Evolutionary conservation across 176 grass and related monocot species (phyloP).

Genomic region (Tillandsia leiboldiana): DNA sequence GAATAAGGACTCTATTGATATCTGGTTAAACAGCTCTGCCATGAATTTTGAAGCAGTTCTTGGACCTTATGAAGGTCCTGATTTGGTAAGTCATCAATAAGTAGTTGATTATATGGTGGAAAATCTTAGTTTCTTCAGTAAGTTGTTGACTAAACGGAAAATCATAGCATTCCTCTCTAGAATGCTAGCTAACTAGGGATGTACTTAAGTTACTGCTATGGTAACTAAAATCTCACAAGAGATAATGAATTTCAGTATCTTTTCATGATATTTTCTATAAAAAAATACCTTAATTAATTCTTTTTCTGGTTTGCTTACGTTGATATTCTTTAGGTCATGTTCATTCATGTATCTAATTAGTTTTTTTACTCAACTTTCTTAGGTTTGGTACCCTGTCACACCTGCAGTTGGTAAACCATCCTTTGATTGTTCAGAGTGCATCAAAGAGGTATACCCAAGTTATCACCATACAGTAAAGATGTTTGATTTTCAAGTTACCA

Average conservation of each 20-base stretch:
- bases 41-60: conserved; percentile 68
- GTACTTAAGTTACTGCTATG: no score
- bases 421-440: conserved; percentile 76
- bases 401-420: conserved; percentile 67
- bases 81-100: conserved; percentile 47
- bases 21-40: conserved; percentile 52
- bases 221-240: no score
- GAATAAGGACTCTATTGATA: conserved; percentile 31
- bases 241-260: no score
- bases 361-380: conserved; percentile 19
- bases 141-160: no score
- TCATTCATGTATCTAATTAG: conserved; percentile 1
- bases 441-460: conserved; percentile 45
- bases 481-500: no score
- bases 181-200: no score
- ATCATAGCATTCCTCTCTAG: no score
- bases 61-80: conserved; percentile 65
- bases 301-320: background rate
- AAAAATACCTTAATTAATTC: no score
- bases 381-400: conserved; percentile 82
- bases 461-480: no score
- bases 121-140: no score
- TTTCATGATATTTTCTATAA: no score
- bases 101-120: background rate
- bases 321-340: background rate